Evolutionary conservation across 768 basidiomycete genomes (phyloP), one percentile per base, ranked within the genome.

Genomic region (Pleurotus giganteus): DNA sequence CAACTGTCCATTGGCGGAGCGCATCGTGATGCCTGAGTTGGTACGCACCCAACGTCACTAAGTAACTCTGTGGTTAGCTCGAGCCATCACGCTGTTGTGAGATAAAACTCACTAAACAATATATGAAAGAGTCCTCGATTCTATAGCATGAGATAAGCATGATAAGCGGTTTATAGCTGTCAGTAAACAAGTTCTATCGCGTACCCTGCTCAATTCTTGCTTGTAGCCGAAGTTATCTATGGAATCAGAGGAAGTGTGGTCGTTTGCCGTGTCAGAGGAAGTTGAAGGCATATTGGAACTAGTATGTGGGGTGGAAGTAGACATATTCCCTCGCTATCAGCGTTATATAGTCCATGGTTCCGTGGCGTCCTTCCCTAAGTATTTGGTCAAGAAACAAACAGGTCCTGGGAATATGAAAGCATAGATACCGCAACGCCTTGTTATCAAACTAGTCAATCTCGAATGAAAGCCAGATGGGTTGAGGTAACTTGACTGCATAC

Each of bases 191-290:
- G 31, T 32, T 46, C 60, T n/a, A 12, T 24, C 12, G 52, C 67
- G n/a, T 59, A 82, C 83, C 57, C 80, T 71, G 1, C 74, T 72
- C 66, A 84, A 70, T 60, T 83, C 81, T 56, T 84, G 80, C 47
- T 71, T 69, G 64, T 84, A 84, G 1, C 82, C 83, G 46, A 84
- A 68, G 54, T 76, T 74, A 63, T 82, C 68, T n/a, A 82, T 62
- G 26, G 70, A 74, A 53, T 73, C 57, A 13, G 44, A 23, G 19
- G 44, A 24, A 4, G 19, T 26, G 9, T 9, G 4, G 61, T 61
- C 17, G 73, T 68, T 45, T 27, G 21, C 44, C 19, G 19, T 11
- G 39, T 41, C 12, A 19, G 15, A n/a, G 12, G 39, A 41, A 41
- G 39, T 7, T 7, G 39, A 17, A 7, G 39, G 19, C 39, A 41